Percentiles rank a stretch among this genome's conserved stretches.
Conservation (phyloP, 306 rosid genomes). For the Leucaena leucocephala region DNA sequence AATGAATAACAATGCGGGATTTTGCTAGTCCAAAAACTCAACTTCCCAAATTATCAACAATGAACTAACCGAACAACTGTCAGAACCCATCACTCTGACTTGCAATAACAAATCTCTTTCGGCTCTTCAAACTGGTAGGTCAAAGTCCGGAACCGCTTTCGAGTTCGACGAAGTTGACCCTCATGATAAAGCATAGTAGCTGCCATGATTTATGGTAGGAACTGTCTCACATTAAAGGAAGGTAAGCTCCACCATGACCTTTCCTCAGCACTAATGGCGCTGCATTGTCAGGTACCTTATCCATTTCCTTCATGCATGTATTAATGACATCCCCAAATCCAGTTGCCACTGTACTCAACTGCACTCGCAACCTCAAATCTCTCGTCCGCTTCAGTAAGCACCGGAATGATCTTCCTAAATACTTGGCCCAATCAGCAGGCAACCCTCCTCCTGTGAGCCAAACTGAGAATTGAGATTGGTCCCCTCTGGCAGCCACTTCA, state of each 20-base stretch:
- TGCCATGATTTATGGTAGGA: slow-evolving; percentile 18
- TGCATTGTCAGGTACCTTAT: slow-evolving; percentile 81
- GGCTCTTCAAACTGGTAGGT: slow-evolving; percentile 24
- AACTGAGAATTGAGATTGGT: slow-evolving; percentile 94
- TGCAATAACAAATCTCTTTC: slow-evolving; percentile 18
- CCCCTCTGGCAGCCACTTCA: slow-evolving; percentile 94
- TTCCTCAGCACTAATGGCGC: slow-evolving; percentile 86
- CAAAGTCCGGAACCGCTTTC: slow-evolving; percentile 28
- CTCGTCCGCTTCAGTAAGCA: slow-evolving; percentile 87
- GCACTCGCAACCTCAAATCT: slow-evolving; percentile 78
- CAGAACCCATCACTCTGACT: slow-evolving; percentile 18
- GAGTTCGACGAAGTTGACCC: neutral
- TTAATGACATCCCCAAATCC: slow-evolving; percentile 75
- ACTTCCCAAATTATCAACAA: neutral
- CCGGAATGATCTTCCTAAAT: slow-evolving; percentile 88
- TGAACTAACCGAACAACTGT: slow-evolving; percentile 32
- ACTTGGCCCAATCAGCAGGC: slow-evolving; percentile 97
- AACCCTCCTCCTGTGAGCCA: slow-evolving; percentile 98
- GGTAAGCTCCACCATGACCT: slow-evolving; percentile 98
- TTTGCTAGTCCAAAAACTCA: slow-evolving; percentile 28
- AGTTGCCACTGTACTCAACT: slow-evolving; percentile 77
- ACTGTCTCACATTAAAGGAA: slow-evolving; percentile 78
- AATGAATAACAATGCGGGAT: slow-evolving; percentile 40
- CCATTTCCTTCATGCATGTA: slow-evolving; percentile 63
- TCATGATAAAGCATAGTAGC: neutral